Evolutionary conservation across 192 early-diverging fungal genomes (phyloP).

Genomic region (Dissophora ornata): DNA sequence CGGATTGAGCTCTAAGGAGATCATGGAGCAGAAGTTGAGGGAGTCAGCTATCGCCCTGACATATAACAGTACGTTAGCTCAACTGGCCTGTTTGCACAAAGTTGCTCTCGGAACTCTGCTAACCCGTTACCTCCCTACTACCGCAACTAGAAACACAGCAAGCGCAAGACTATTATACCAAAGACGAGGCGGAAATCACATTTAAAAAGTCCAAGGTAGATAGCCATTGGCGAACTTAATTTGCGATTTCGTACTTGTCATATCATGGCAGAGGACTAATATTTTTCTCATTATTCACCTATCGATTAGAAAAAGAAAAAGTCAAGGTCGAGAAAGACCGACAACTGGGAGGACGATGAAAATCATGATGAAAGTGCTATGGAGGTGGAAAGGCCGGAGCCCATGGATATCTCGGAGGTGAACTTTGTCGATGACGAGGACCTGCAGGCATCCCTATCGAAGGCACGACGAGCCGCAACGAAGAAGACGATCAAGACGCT

Average conservation of each 20-base stretch:
- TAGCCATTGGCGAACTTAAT: conserved; percentile 5
- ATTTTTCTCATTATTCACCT: no score
- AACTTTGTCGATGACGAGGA: conserved; percentile 98
- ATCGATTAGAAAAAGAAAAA: conserved; percentile 68
- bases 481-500: conserved; percentile 62
- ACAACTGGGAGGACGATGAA: conserved; percentile 63
- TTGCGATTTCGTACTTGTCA: no score
- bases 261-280: no score
- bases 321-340: conserved; percentile 56
- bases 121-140: no score
- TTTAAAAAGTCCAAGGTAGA: conserved; percentile 88
- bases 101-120: no score
- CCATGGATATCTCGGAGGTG: conserved; percentile 55
- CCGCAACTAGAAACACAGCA: conserved; percentile 62
- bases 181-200: conserved; percentile 78
- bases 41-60: conserved; percentile 62
- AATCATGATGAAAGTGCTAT: conserved; percentile 56
- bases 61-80: conserved; percentile 65
- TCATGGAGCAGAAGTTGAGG: conserved; percentile 49
- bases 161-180: conserved; percentile 91
- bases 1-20: conserved; percentile 33
- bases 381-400: conserved; percentile 35
- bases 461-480: conserved; percentile 71
- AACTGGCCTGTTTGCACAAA: no score
- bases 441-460: conserved; percentile 84